A percentile compares a stretch with the other conserved stretches of the same genome.
These are phyloP conservation scores for Gossypium aridum DNA, from an alignment of 441 rosid genomes.

Conservation along the genomic window DNA sequence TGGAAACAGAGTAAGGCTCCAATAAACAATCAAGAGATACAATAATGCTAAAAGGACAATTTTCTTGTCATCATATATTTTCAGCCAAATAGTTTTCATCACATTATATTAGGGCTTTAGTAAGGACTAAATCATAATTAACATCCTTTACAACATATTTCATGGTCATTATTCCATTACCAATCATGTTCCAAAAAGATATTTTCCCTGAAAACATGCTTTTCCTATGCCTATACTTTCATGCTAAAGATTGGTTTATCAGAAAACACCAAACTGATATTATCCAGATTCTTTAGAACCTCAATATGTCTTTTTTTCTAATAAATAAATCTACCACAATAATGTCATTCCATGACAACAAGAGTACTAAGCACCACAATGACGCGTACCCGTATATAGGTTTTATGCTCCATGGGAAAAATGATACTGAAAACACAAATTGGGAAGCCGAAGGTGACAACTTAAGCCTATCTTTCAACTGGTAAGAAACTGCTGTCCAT, in stretches of 20 bases:
- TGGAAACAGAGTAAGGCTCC: not conserved
- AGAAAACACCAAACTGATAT: not conserved
- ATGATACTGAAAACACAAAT: constrained; percentile 69
- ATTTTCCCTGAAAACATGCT: not conserved
- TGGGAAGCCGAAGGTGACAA: constrained; percentile 96
- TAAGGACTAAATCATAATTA: not conserved
- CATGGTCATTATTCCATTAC: not conserved
- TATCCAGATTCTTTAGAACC: not conserved
- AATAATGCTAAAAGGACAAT: not conserved
- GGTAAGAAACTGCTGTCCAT: constrained; percentile 97
- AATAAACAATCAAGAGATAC: not conserved
- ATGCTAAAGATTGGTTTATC: not conserved
- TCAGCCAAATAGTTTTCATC: not conserved
- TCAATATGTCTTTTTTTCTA: not conserved
- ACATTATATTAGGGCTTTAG: not conserved
- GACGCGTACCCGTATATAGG: constrained; percentile 80
- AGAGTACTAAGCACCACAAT: not conserved
- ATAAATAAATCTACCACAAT: not conserved
- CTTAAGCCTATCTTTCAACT: constrained; percentile 76
- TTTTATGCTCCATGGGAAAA: constrained; percentile 94
- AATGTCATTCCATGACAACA: not conserved
- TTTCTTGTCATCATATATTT: not conserved
- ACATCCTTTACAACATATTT: not conserved
- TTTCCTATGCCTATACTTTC: not conserved
- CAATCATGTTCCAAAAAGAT: not conserved